Conservation (phyloP, 1,284 basidiomycete genomes). For the Afroboletus lepidellus region DNA sequence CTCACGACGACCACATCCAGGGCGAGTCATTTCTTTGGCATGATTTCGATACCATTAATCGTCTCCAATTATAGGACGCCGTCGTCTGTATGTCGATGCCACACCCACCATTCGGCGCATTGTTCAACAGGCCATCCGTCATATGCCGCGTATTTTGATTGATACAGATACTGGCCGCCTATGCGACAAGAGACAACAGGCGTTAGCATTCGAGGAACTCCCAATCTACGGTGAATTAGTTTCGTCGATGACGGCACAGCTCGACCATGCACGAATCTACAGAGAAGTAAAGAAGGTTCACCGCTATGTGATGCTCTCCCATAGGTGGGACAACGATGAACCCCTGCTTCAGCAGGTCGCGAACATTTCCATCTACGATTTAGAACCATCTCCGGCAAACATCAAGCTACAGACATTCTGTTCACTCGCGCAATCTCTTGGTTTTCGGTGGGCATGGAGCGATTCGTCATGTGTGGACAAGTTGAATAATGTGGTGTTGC, state of each 20-base stretch:
- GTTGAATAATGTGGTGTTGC: conserved; percentile 3
- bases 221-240: not conserved
- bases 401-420: conserved; percentile 8
- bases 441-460: not conserved
- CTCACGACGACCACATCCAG: not conserved
- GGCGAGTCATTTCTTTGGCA: not conserved
- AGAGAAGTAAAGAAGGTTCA: not conserved
- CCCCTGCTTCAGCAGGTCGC: conserved; percentile 1
- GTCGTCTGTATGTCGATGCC: not conserved
- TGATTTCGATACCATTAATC: not conserved
- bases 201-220: not conserved
- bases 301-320: conserved; percentile 5
- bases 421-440: not conserved
- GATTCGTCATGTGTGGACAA: conserved; percentile 8
- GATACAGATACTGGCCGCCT: conserved; percentile 1
- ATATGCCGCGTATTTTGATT: not conserved
- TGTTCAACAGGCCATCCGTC: not conserved
- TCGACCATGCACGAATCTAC: not conserved
- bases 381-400: conserved; percentile 3
- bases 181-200: not conserved
- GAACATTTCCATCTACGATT: conserved; percentile 1
- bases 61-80: not conserved
- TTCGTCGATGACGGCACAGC: not conserved
- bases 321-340: conserved; percentile 1
- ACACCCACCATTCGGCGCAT: not conserved